Evolutionary conservation across 768 basidiomycete species (phyloP).

Genomic region (Boletellus emodensis): DNA sequence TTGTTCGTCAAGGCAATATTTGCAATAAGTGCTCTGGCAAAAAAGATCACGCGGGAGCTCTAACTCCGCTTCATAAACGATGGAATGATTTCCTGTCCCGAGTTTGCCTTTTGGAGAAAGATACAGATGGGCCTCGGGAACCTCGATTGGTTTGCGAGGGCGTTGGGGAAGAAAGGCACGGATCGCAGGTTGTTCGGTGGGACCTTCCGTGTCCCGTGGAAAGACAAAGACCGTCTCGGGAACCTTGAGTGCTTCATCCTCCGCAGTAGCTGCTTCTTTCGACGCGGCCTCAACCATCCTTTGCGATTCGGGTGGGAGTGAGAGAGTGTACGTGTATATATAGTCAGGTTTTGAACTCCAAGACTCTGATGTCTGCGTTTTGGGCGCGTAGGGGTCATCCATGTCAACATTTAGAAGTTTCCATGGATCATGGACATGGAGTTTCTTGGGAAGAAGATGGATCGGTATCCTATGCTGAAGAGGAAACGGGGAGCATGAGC

Average conservation of each 20-base stretch:
- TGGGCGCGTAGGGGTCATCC: neutral
- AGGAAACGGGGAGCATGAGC: constrained; percentile 16
- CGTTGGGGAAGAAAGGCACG: constrained; percentile 24
- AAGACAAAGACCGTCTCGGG: constrained; percentile 4
- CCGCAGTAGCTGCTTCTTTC: constrained; percentile 1
- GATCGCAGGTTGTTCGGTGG: constrained; percentile 26
- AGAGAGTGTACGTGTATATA: constrained; percentile 28
- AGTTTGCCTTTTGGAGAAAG: constrained; percentile 33
- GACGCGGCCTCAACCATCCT: constrained; percentile 5
- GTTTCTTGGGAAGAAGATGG: constrained; percentile 37
- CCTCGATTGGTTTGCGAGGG: constrained; percentile 22
- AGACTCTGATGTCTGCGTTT: neutral
- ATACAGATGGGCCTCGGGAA: constrained; percentile 46
- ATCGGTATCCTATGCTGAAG: constrained; percentile 32
- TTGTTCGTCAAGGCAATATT: constrained; percentile 36
- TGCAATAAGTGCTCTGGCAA: constrained; percentile 35
- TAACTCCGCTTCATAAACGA: constrained; percentile 46
- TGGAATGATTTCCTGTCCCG: constrained; percentile 50
- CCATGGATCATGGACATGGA: constrained; percentile 44
- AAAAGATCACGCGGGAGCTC: constrained; percentile 45
- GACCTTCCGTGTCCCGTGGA: constrained; percentile 20
- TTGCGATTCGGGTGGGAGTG: constrained; percentile 9
- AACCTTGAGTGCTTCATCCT: constrained; percentile 3
- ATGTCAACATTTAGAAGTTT: constrained; percentile 18
- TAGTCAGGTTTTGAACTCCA: constrained; percentile 30